These are phyloP conservation scores for Colletotrichum lupini DNA, from an alignment of 2,329 filamentous ascomycete genomes.

Conservation along the genomic window DNA sequence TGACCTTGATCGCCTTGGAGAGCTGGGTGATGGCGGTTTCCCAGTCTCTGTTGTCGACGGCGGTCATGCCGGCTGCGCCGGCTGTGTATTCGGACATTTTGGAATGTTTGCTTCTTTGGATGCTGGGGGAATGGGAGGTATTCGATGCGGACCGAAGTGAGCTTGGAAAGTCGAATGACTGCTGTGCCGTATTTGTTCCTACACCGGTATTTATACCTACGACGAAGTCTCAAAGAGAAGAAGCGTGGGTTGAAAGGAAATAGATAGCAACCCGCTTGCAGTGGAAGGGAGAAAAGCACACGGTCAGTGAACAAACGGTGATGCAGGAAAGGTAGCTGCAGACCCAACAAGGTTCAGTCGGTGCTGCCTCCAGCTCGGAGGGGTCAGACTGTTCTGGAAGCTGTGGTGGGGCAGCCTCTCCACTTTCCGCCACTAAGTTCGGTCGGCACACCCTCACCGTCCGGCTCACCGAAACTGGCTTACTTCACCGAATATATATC, in stretches of 20 bases:
- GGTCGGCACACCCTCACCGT: background rate
- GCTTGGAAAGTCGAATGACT: background rate
- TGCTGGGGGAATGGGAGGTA: background rate
- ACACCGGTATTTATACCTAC: background rate
- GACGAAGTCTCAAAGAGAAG: background rate
- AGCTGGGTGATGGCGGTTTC: constrained; percentile 75
- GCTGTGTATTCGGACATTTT: constrained; percentile 63
- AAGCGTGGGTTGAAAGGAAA: background rate
- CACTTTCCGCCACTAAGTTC: constrained; percentile 8
- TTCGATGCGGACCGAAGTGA: background rate
- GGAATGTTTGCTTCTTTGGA: background rate
- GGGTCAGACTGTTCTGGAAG: constrained; percentile 44
- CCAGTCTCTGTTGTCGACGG: constrained; percentile 73
- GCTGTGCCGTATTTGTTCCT: background rate
- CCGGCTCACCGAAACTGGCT: background rate
- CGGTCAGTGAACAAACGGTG: background rate
- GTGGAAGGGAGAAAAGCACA: background rate
- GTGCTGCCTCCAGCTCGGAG: background rate
- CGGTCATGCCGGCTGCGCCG: constrained; percentile 72
- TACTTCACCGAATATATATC: background rate
- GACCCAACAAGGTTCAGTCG: background rate
- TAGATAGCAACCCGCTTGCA: background rate
- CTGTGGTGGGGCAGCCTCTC: constrained; percentile 41
- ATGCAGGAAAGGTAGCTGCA: background rate
- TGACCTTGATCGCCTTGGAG: constrained; percentile 73